Evolutionary conservation across 495 filamentous ascomycete genomes (phyloP).

Genomic region (Diplogelasinospora grovesii): DNA sequence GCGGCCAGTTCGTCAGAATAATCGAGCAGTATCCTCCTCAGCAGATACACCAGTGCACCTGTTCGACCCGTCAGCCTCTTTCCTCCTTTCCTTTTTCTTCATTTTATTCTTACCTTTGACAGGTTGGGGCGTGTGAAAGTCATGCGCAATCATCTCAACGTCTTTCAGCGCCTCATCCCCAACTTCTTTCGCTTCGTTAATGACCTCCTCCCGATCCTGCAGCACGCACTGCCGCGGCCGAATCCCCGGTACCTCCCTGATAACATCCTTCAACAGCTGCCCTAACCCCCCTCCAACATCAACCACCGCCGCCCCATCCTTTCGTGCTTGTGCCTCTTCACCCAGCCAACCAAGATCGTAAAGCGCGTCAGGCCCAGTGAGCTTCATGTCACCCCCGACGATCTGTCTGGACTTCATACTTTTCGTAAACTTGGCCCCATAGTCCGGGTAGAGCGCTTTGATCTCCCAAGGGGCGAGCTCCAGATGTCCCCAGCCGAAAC

Average conservation of each 20-base stretch:
- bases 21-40: slow-evolving; percentile 47
- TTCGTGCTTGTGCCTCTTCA: slow-evolving; percentile 5
- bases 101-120: slow-evolving; percentile 31
- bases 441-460: slow-evolving; percentile 20
- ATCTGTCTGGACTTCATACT: slow-evolving; percentile 17
- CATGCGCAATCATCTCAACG: slow-evolving; percentile 30
- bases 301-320: slow-evolving; percentile 26
- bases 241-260: slow-evolving; percentile 23
- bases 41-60: slow-evolving; percentile 45
- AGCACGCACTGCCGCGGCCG: slow-evolving; percentile 31
- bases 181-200: slow-evolving; percentile 20
- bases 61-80: background rate
- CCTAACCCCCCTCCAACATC: slow-evolving; percentile 47
- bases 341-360: slow-evolving; percentile 22
- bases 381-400: slow-evolving; percentile 15
- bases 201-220: slow-evolving; percentile 39
- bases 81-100: too few relatives aligned
- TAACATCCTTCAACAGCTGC: slow-evolving; percentile 35
- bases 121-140: slow-evolving; percentile 38
- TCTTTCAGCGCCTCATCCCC: slow-evolving; percentile 15
- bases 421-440: slow-evolving; percentile 11
- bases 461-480: slow-evolving; percentile 23
- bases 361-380: slow-evolving; percentile 9
- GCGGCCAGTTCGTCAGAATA: slow-evolving; percentile 35
- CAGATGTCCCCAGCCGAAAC: slow-evolving; percentile 22